These are phyloP conservation scores for Fibroporia radiculosa DNA, from an alignment of 768 basidiomycete genomes.

Conservation along the genomic window DNA sequence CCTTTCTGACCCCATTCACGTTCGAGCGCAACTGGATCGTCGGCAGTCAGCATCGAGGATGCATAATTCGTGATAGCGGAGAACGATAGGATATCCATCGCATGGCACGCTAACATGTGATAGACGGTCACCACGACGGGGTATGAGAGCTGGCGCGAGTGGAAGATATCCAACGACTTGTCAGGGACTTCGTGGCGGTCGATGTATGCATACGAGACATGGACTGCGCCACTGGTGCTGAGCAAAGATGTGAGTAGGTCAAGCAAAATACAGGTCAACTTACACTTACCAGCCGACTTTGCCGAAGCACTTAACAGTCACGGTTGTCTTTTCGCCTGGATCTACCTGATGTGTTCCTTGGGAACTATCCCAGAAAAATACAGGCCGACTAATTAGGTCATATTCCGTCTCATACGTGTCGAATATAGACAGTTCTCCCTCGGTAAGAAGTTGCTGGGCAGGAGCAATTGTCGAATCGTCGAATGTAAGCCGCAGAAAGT, in stretches of 20 bases:
- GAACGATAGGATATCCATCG: constrained; percentile 75
- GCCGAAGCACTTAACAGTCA: constrained; percentile 73
- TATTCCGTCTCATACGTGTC: constrained; percentile 90
- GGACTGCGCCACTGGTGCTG: constrained; percentile 73
- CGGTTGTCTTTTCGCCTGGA: constrained; percentile 62
- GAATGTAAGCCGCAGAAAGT: constrained; percentile 82
- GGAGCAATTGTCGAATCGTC: constrained; percentile 83
- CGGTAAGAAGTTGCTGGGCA: constrained; percentile 68
- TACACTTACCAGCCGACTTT: constrained; percentile 83
- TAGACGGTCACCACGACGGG: constrained; percentile 93
- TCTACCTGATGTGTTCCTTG: constrained; percentile 44
- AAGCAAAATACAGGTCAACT: background rate
- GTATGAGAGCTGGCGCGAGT: constrained; percentile 81
- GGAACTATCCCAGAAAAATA: constrained; percentile 64
- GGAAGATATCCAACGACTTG: constrained; percentile 48
- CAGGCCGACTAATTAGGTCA: constrained; percentile 65
- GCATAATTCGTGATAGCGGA: constrained; percentile 19
- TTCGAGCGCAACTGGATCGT: too few species aligned
- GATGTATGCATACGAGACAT: constrained; percentile 76
- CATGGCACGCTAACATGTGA: constrained; percentile 84
- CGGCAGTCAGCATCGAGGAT: constrained; percentile 11
- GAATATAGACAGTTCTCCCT: constrained; percentile 73
- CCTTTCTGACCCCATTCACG: constrained; percentile 13
- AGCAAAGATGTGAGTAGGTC: constrained; percentile 8
- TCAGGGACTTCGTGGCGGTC: constrained; percentile 32